Evolutionary conservation across 2,329 filamentous ascomycete species (phyloP), one percentile per base, ranked within the genome.

Genomic region (Phaeosphaeria sp.): DNA sequence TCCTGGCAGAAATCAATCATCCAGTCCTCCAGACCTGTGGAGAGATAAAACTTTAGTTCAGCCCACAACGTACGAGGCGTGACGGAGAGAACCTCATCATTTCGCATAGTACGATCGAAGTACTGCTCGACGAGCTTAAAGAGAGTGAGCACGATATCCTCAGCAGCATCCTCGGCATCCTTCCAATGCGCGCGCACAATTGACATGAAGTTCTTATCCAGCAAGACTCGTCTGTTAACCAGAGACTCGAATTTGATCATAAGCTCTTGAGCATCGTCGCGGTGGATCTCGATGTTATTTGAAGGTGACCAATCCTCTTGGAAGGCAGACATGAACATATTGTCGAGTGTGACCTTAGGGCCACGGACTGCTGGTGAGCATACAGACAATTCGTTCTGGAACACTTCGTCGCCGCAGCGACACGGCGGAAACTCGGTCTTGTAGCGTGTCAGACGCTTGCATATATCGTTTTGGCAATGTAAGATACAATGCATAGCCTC

Each of bases 11-110:
- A 13, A 13, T 22, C 6, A 9, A 15, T 18, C 3, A 59, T 20
- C 51, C 56, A 59, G 6, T 59, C 48, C 9, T 11, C 39, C 0
- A 62, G n/a, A 30, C 52, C 44, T 15, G 52, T 58, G 52, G 39
- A 52, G 10, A 58, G 15, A 46, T 55, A 63, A 1, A 55, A 21
- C 1, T 53, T 33, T 15, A 60, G 44, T 18, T 60, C 54, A 5
- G 2, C 10, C 0, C 46, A 49, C 6, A 63, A 52, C 17, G 53
- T 27, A 0, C 41, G 20, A 1, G 59, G 21, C 0, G 1, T 42
- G 0, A 60, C 13, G 1, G n/a, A 33, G 9, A 46, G 54, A 6
- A 30, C 17, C 0, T n/a, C 33, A 1, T 7, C 13, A 0, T 30
- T 2, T 3, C 27, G 39, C 1, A 50, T 48, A 1, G 52, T 58